These are phyloP conservation scores for Penicillium sp. DNA, from an alignment of 2,329 filamentous ascomycete species.

Conservation along the genomic window DNA sequence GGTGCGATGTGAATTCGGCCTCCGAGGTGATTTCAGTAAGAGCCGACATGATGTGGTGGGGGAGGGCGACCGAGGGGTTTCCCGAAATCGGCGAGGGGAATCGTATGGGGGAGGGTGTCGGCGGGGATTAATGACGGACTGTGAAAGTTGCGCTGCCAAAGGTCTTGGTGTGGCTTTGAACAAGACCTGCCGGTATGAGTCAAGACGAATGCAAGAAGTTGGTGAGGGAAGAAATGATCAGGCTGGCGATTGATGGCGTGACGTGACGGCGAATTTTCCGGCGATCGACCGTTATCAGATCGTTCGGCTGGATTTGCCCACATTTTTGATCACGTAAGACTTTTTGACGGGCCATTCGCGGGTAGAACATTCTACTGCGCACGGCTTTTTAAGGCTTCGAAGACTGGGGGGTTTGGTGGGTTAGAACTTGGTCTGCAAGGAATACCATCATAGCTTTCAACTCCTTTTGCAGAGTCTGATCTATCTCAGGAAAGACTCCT, in stretches of 20 bases:
- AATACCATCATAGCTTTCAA: too few species aligned
- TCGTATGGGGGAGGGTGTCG: background rate
- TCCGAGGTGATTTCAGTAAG: constrained; percentile 72
- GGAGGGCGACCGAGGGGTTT: constrained; percentile 1
- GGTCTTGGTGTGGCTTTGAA: background rate
- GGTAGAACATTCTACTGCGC: too few species aligned
- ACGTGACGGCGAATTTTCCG: constrained; percentile 18
- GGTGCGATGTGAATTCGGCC: constrained; percentile 64
- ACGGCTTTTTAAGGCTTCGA: too few species aligned
- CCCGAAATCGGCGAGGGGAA: background rate
- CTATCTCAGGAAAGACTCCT: too few species aligned
- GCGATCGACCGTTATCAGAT: constrained; percentile 29
- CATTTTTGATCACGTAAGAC: too few species aligned
- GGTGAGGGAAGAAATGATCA: background rate
- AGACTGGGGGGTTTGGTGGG: too few species aligned
- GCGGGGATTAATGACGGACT: too few species aligned
- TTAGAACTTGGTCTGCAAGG: too few species aligned
- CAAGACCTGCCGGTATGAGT: too few species aligned
- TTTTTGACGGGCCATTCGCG: too few species aligned
- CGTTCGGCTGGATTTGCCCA: constrained; percentile 3
- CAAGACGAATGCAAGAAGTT: background rate
- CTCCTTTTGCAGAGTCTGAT: too few species aligned
- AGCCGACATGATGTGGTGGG: constrained; percentile 56
- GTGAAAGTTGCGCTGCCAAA: background rate
- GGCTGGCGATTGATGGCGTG: constrained; percentile 23